Conservation (phyloP, 2,329 filamentous ascomycete genomes). For the Epichloe gansuensis region DNA sequence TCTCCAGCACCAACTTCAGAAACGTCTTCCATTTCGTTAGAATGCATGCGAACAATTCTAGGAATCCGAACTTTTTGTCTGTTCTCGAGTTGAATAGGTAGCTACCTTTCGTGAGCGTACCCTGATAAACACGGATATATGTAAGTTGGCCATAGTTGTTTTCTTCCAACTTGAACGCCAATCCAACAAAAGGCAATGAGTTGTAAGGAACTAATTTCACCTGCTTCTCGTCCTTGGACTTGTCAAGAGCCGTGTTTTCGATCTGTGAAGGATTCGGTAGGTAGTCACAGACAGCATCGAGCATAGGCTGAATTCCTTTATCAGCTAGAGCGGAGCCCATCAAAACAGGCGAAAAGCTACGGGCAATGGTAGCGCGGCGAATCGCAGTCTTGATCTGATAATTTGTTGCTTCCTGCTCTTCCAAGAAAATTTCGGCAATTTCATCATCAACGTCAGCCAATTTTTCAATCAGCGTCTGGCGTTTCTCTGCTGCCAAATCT, state of each 20-base stretch:
- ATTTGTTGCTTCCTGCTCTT: constrained; percentile 67
- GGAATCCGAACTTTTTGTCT: constrained; percentile 95
- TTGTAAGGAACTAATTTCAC: constrained; percentile 91
- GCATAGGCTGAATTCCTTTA: constrained; percentile 90
- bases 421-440: constrained; percentile 88
- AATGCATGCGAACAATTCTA: constrained; percentile 98
- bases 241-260: constrained; percentile 79
- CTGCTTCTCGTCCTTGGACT: constrained; percentile 60
- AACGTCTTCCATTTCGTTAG: constrained; percentile 98
- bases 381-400: constrained; percentile 88
- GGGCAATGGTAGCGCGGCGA: constrained; percentile 72
- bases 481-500: constrained; percentile 68
- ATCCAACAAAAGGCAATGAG: constrained; percentile 81
- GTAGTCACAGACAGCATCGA: constrained; percentile 93
- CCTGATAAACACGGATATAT: constrained; percentile 97
- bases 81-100: constrained; percentile 89
- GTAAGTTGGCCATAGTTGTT: constrained; percentile 97
- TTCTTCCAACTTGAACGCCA: constrained; percentile 98
- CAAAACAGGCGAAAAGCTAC: constrained; percentile 88
- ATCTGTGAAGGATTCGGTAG: constrained; percentile 86
- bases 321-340: constrained; percentile 95
- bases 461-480: constrained; percentile 80
- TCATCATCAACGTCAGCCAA: constrained; percentile 96
- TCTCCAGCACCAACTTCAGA: constrained; percentile 86
- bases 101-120: constrained; percentile 73